phyloP scores from a whole-genome alignment of 306 rosid species.

The Ormosia emarginata region DNA sequence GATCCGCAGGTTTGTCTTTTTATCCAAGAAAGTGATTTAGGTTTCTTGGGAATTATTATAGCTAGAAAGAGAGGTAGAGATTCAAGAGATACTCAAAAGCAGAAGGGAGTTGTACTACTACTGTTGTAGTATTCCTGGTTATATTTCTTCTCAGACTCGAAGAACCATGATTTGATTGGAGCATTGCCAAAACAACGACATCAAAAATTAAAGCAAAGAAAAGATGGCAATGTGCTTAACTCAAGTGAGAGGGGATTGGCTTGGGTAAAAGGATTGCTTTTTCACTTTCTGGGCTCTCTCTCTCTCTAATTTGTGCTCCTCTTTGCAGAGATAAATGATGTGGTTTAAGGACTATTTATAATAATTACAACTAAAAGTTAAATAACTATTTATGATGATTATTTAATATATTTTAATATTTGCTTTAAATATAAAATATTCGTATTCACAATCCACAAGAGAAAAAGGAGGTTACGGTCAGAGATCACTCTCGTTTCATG shows the following conservation, averaged over 20 bases:
- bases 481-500: conserved; percentile 33
- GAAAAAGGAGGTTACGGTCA: conserved; percentile 23
- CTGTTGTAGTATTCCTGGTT: background rate
- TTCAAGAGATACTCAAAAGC: conserved; percentile 28
- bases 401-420: background rate
- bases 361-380: background rate
- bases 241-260: background rate
- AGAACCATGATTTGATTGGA: conserved; percentile 32
- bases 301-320: background rate
- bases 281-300: background rate
- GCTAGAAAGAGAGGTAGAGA: conserved; percentile 8
- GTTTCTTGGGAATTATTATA: conserved; percentile 23
- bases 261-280: background rate
- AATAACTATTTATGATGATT: background rate
- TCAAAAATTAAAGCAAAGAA: background rate
- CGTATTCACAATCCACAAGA: conserved; percentile 23
- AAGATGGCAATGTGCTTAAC: background rate
- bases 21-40: conserved; percentile 17
- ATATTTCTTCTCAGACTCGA: background rate
- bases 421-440: background rate
- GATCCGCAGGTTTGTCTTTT: background rate
- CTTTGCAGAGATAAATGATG: background rate
- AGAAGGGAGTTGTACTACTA: background rate
- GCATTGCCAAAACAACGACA: background rate
- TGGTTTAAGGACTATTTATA: background rate